A percentile compares a stretch with the other conserved stretches of the same genome.
Evolutionary conservation across 768 basidiomycete species (phyloP).

Genomic region (Panellus pusillus): DNA sequence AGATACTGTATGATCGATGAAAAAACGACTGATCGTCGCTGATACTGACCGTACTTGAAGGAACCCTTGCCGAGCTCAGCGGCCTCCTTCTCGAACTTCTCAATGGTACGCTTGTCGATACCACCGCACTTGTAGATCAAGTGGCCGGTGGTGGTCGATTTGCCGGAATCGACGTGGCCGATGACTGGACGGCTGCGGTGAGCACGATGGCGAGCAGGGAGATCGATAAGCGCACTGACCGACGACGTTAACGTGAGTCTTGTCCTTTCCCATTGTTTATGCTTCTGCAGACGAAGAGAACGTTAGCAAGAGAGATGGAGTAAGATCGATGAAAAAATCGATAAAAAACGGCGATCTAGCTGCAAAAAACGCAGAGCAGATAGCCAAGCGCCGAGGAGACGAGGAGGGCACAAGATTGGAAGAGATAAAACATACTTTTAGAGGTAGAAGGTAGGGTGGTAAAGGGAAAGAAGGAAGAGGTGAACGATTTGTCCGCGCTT

Average conservation of each 20-base stretch:
- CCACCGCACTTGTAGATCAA: constrained; percentile 99
- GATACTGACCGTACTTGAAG: constrained; percentile 87
- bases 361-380: background rate
- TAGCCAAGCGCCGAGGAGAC: background rate
- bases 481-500: constrained; percentile 34
- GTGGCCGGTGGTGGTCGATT: constrained; percentile 99
- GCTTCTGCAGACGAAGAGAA: constrained; percentile 41
- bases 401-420: background rate
- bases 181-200: constrained; percentile 61
- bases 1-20: constrained; percentile 18
- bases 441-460: constrained; percentile 40
- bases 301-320: constrained; percentile 33
- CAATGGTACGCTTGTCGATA: constrained; percentile 99
- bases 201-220: constrained; percentile 22
- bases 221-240: constrained; percentile 54
- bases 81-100: constrained; percentile 99
- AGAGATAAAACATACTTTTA: constrained; percentile 35
- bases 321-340: constrained; percentile 26
- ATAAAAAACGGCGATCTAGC: background rate
- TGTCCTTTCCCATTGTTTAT: constrained; percentile 93
- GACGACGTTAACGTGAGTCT: constrained; percentile 96
- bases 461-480: constrained; percentile 45
- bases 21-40: constrained; percentile 2
- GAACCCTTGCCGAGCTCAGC: constrained; percentile 99
- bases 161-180: constrained; percentile 99